phyloP scores from a whole-genome alignment of 2,329 filamentous ascomycete genomes.

The Cladosporium sp. region DNA sequence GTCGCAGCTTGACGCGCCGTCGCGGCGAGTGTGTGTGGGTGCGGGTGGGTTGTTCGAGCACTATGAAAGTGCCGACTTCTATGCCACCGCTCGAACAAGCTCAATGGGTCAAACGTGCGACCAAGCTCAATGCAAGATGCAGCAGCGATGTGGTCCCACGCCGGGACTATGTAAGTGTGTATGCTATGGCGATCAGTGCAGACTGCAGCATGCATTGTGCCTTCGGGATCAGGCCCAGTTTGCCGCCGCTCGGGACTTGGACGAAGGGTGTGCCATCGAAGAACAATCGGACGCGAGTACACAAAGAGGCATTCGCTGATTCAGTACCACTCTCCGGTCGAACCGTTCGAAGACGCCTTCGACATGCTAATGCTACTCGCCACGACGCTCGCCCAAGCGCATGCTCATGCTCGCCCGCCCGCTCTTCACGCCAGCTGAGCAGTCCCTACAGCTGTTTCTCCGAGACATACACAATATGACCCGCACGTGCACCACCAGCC shows the following conservation, averaged over 20 bases:
- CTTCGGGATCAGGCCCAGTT: not conserved
- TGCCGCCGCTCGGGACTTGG: slow-evolving; percentile 4
- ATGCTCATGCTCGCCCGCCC: not conserved
- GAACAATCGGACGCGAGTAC: not conserved
- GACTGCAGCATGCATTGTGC: not conserved
- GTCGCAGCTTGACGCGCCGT: not conserved
- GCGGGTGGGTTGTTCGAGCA: not conserved
- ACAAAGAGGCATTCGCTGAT: not conserved
- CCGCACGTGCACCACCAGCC: not conserved
- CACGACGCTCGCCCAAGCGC: not conserved
- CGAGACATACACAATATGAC: not conserved
- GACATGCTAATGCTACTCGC: not conserved
- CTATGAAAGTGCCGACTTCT: not conserved
- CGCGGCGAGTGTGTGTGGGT: not conserved
- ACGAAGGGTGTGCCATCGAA: not conserved
- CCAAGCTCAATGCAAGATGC: not conserved
- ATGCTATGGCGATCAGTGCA: slow-evolving; percentile 9
- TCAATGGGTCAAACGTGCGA: not conserved
- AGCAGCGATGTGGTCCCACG: not conserved
- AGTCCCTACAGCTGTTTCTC: not conserved
- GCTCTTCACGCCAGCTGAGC: not conserved
- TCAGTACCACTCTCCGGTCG: not conserved
- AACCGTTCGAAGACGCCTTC: not conserved
- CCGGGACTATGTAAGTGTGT: not conserved
- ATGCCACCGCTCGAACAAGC: not conserved